phyloP scores from a whole-genome alignment of 2,329 filamentous ascomycete species.

The Cryphonectria radicalis region DNA sequence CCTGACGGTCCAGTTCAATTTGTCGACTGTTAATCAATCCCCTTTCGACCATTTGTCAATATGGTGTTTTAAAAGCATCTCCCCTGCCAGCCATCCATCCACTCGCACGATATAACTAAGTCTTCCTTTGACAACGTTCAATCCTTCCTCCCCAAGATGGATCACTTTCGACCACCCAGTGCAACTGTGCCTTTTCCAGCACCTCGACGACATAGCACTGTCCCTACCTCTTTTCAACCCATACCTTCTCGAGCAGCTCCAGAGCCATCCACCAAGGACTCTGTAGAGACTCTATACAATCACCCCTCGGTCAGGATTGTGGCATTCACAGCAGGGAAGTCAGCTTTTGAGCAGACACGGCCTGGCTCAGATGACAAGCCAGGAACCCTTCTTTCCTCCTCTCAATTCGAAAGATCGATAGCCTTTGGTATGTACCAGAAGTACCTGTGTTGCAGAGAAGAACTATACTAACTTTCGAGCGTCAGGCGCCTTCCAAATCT shows the following conservation, averaged over 20 bases:
- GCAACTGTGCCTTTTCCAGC: conserved; percentile 31
- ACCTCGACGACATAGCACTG: conserved; percentile 32
- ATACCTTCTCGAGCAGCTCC: conserved; percentile 37
- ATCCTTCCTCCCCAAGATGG: conserved; percentile 23
- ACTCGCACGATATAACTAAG: background rate
- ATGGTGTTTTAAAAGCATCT: conserved; percentile 21
- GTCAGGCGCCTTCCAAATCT: conserved; percentile 69
- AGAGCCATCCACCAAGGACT: conserved; percentile 36
- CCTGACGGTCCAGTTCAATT: conserved; percentile 14
- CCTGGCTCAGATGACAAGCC: conserved; percentile 50
- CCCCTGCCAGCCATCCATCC: background rate
- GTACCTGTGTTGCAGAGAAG: background rate
- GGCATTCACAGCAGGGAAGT: conserved; percentile 49
- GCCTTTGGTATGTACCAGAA: conserved; percentile 68
- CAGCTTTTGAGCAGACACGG: conserved; percentile 35
- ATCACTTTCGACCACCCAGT: conserved; percentile 22
- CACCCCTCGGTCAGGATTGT: conserved; percentile 74
- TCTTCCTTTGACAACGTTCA: conserved; percentile 2
- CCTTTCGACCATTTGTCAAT: conserved; percentile 2
- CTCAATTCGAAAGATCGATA: conserved; percentile 78
- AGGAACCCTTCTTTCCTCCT: conserved; percentile 73
- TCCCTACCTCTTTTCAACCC: conserved; percentile 44
- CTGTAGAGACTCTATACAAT: conserved; percentile 73
- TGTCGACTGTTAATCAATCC: conserved; percentile 16
- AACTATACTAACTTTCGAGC: conserved; percentile 2